Percentiles rank a stretch among this genome's conserved stretches.
Conservation (phyloP, 371 early-diverging fungal species). For the Syncephalastrum sp. region DNA sequence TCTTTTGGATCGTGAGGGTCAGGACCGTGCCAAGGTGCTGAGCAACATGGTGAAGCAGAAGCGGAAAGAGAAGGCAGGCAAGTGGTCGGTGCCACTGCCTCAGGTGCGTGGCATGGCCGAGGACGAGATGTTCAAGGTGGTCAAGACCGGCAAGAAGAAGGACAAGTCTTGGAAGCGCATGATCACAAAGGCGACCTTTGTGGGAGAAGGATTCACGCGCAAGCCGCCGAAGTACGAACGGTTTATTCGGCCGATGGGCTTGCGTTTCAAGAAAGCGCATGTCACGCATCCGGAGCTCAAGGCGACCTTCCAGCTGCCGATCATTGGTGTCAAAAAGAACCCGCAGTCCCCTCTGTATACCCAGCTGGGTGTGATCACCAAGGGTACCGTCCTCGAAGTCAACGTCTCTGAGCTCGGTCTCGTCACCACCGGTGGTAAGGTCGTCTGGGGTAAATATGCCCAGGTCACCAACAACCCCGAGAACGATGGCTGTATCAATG, state of each 20-base stretch:
- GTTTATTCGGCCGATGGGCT: conserved; percentile 99
- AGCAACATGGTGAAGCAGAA: conserved; percentile 99
- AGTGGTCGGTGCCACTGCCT: conserved; percentile 98
- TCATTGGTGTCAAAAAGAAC: conserved; percentile 99
- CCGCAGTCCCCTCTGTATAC: conserved; percentile 98
- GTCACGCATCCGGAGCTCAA: conserved; percentile 99
- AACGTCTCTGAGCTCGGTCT: conserved; percentile 95
- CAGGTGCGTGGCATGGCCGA: conserved; percentile 99
- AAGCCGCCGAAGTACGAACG: conserved; percentile 99
- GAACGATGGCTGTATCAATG: conserved; percentile 97
- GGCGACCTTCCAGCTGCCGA: conserved; percentile 98
- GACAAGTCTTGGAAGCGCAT: conserved; percentile 99
- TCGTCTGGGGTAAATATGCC: conserved; percentile 99
- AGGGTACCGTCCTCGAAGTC: conserved; percentile 99
- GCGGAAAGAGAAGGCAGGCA: conserved; percentile 99
- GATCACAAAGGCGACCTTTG: conserved; percentile 99
- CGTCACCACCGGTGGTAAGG: conserved; percentile 98
- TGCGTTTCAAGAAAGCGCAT: conserved; percentile 99
- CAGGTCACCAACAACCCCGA: conserved; percentile 97
- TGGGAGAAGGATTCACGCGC: conserved; percentile 98
- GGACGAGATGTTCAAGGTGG: conserved; percentile 99
- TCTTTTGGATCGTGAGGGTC: conserved; percentile 98
- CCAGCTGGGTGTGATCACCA: conserved; percentile 98
- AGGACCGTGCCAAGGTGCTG: conserved; percentile 94
- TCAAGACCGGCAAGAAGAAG: conserved; percentile 96